A percentile compares a stretch with the other conserved stretches of the same genome.
Conservation (phyloP, 2,329 filamentous ascomycete genomes). For the Cercospora sp. region DNA sequence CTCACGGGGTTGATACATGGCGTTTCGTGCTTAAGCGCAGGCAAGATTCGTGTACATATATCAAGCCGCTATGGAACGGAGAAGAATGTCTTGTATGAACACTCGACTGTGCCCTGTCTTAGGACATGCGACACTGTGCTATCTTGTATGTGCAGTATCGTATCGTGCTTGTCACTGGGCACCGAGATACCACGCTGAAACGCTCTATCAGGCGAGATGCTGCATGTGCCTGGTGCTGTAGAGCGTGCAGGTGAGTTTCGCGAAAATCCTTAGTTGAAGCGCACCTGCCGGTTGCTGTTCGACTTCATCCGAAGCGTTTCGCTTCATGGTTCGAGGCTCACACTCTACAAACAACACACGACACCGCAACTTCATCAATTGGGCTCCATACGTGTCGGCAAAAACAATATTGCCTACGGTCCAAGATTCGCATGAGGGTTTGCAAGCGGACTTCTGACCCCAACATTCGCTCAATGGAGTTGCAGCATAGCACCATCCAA, state of each 20-base stretch:
- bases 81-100: conserved; percentile 4
- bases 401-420: neutral
- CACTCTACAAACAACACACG: neutral
- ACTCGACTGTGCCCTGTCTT: neutral
- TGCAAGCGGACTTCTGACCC: neutral
- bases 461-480: neutral
- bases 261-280: neutral
- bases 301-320: neutral
- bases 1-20: neutral
- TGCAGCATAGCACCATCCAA: neutral
- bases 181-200: no score
- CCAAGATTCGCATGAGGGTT: neutral
- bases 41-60: conserved; percentile 24
- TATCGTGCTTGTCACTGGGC: neutral
- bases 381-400: neutral
- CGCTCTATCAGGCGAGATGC: neutral
- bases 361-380: neutral
- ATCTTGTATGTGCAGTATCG: neutral
- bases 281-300: neutral
- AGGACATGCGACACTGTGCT: neutral
- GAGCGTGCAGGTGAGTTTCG: neutral
- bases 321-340: neutral
- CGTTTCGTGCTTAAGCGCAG: conserved; percentile 6
- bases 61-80: conserved; percentile 4
- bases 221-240: neutral